phyloP scores from a whole-genome alignment of 2,329 filamentous ascomycete genomes.

The Colletotrichum brevisporum region DNA sequence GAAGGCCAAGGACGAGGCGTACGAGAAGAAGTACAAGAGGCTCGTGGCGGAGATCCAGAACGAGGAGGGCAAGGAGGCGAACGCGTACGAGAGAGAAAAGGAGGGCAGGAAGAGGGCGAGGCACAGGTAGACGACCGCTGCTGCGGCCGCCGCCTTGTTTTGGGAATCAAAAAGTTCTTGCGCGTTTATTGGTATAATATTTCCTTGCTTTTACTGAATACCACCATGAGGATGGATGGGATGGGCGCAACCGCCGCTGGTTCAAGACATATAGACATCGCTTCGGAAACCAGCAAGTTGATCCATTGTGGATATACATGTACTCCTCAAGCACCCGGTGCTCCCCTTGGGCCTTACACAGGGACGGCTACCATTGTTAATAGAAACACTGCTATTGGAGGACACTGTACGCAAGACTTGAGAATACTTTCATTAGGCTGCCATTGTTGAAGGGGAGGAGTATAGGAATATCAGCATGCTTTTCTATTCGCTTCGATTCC shows the following conservation, averaged over 20 bases:
- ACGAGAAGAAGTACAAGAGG: conserved; percentile 96
- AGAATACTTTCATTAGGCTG: too few species aligned
- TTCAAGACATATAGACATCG: not conserved
- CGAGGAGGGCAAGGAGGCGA: conserved; percentile 88
- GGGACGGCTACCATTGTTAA: too few species aligned
- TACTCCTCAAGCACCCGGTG: not conserved
- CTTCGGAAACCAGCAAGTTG: not conserved
- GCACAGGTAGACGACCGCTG: conserved; percentile 38
- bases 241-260: conserved; percentile 5
- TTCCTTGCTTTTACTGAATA: conserved; percentile 38
- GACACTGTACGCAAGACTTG: too few species aligned
- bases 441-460: too few species aligned
- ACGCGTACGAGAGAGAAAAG: conserved; percentile 91
- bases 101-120: conserved; percentile 77
- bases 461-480: too few species aligned
- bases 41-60: conserved; percentile 96
- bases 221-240: conserved; percentile 18
- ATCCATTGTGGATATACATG: not conserved
- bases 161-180: conserved; percentile 29
- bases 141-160: conserved; percentile 8
- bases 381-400: too few species aligned
- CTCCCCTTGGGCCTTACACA: too few species aligned
- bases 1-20: conserved; percentile 92
- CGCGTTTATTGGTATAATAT: conserved; percentile 27
- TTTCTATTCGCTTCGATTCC: too few species aligned